A percentile compares a stretch with the other conserved stretches of the same genome.
These are phyloP conservation scores for Clonostachys solani DNA, from an alignment of 2,329 filamentous ascomycete species.

Conservation along the genomic window DNA sequence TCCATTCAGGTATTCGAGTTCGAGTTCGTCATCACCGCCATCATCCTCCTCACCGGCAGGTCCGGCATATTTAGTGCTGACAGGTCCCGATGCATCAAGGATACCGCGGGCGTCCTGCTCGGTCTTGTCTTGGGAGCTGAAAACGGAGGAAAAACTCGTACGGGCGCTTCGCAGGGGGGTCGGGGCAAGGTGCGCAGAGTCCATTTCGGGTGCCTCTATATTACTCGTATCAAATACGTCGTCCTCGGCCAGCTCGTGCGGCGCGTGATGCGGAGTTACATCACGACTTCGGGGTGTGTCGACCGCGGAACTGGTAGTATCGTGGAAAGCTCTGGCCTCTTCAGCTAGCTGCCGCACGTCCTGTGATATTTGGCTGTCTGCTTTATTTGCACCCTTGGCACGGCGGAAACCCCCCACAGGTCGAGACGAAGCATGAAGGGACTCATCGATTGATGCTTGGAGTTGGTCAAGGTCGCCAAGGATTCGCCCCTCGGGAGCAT, in stretches of 20 bases:
- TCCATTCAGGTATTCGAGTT: constrained; percentile 9
- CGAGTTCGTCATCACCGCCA: constrained; percentile 6
- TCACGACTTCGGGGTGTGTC: constrained; percentile 6
- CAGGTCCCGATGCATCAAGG: background rate
- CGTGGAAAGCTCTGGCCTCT: constrained; percentile 15
- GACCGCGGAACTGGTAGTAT: constrained; percentile 12
- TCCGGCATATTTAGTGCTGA: background rate
- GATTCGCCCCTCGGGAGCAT: constrained; percentile 9
- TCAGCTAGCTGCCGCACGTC: constrained; percentile 13
- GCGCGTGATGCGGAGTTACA: background rate
- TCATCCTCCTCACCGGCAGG: background rate
- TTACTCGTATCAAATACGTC: background rate
- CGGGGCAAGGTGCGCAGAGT: no score
- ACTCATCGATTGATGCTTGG: constrained; percentile 11
- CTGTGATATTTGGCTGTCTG: background rate
- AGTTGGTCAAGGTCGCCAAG: constrained; percentile 9
- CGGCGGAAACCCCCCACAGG: constrained; percentile 5
- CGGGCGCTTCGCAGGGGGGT: no score
- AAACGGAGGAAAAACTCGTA: background rate
- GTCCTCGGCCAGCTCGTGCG: background rate
- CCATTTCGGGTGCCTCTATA: no score
- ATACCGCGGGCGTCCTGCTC: background rate
- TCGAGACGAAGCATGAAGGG: constrained; percentile 5
- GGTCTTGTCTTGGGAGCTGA: background rate
- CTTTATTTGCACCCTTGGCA: constrained; percentile 1